phyloP scores from a whole-genome alignment of 177 flowering plant species.

The Vitis hybrid region DNA sequence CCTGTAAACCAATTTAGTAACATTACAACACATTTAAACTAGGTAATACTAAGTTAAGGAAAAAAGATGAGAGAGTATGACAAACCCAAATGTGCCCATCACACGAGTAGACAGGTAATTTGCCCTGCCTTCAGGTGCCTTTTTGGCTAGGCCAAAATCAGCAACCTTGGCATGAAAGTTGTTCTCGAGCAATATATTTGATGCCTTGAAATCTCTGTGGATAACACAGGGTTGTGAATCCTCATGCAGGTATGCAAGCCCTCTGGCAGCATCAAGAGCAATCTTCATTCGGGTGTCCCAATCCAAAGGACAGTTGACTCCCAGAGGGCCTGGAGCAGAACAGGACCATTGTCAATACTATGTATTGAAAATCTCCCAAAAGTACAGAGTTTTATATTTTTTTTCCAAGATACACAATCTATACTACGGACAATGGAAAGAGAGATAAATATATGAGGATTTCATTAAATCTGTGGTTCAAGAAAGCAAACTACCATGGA shows the following conservation, averaged over 20 bases:
- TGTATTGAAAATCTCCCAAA: constrained; percentile 1
- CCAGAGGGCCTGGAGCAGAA: constrained; percentile 66
- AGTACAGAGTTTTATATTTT: too few relatives aligned
- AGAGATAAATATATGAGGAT: background rate
- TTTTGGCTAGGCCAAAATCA: constrained; percentile 97
- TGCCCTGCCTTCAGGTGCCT: constrained; percentile 89
- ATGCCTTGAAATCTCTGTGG: constrained; percentile 97
- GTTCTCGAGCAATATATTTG: constrained; percentile 92
- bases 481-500: constrained; percentile 68
- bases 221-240: constrained; percentile 98
- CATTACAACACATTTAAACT: background rate
- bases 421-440: background rate
- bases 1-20: constrained; percentile 41
- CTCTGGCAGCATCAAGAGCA: constrained; percentile 99
- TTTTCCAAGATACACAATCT: too few relatives aligned
- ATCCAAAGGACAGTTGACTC: constrained; percentile 84
- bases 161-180: constrained; percentile 95
- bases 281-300: constrained; percentile 98
- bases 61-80: constrained; percentile 2
- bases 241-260: constrained; percentile 98
- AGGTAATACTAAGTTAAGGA: background rate
- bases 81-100: constrained; percentile 99
- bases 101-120: constrained; percentile 92
- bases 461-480: background rate
- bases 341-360: background rate